These are phyloP conservation scores for Macrocystidia cucumis DNA, from an alignment of 1,284 basidiomycete species.

Conservation along the genomic window DNA sequence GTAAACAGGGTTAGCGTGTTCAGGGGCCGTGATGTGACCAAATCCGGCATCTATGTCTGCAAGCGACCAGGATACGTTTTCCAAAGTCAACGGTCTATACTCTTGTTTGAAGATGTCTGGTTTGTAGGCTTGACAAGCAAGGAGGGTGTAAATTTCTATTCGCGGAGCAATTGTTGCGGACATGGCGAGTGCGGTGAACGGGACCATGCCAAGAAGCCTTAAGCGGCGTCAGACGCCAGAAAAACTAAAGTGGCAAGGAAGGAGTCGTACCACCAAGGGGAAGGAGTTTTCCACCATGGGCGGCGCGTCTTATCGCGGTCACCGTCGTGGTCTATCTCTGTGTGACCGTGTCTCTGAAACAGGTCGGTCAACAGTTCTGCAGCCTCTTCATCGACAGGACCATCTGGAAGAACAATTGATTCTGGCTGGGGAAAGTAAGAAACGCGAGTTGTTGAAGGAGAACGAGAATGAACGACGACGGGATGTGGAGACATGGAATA, in stretches of 20 bases:
- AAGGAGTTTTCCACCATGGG: slow-evolving; percentile 67
- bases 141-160: slow-evolving; percentile 53
- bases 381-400: slow-evolving; percentile 34
- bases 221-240: slow-evolving; percentile 1
- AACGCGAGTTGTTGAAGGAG: slow-evolving; percentile 10
- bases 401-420: slow-evolving; percentile 34
- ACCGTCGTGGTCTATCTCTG: slow-evolving; percentile 11
- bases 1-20: background rate
- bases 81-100: too few species aligned
- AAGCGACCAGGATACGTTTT: too few species aligned
- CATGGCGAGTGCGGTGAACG: slow-evolving; percentile 45
- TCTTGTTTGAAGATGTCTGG: slow-evolving; percentile 35
- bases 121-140: slow-evolving; percentile 46
- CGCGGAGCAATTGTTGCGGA: slow-evolving; percentile 54
- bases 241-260: slow-evolving; percentile 1
- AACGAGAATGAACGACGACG: slow-evolving; percentile 6
- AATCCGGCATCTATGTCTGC: slow-evolving; percentile 8
- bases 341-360: slow-evolving; percentile 28
- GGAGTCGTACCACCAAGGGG: slow-evolving; percentile 53
- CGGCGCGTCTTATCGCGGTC: slow-evolving; percentile 13
- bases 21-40: slow-evolving; percentile 3
- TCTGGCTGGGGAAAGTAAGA: slow-evolving; percentile 26
- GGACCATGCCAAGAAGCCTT: slow-evolving; percentile 52
- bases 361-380: slow-evolving; percentile 41
- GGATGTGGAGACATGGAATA: background rate